Base-by-base conservation (phyloP, 192 early-diverging fungal species). In the Thamnidium elegans region DNA sequence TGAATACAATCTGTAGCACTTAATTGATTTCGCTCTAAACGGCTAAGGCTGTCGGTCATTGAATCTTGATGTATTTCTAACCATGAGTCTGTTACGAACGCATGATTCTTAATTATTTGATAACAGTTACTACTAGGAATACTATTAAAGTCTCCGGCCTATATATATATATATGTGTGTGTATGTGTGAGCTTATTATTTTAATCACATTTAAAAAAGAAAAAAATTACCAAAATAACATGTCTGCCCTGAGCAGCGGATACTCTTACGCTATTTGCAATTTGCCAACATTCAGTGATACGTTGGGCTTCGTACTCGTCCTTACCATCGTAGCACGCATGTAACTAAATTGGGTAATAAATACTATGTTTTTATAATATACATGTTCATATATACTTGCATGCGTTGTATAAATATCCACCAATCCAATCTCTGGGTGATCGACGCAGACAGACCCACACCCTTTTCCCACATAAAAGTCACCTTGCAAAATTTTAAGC, bases 371-470 rank as follows among this genome's bases (percentile, higher is more conserved):
- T 26, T 7, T 67, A 58, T 47, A n/a, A 15, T 47, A 42, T 44
- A 43, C 8, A 48, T 36, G 43, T 20, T 26, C 26, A 26, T 1
- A 26, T 26, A 43, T 32, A 58, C 76, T 68, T 82, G 81, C 83
- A 71, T 85, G 83, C 4, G 83, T 85, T 32, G 78, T 85, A 62
- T 79, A 83, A 13, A 85, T 63, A 50, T 85, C 78, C 45, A 83
- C 74, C 17, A 78, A 59, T 17, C 83, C 83, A 55, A 73, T 70
- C 8, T 63, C 68, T 0, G 83, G 83, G 63, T 85, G 83, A 5
- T 71, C 68, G 34, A 85, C 63, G 10, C 71, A 71, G 7, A 69
- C 79, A 45, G 75, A 77, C 3, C 70, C 79, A 42, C 69, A 70
- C 11, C 83, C 78, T 69, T 85, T 85, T 34, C 83, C 81, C 0